phyloP scores from a whole-genome alignment of 495 filamentous ascomycete genomes.

The Halenospora varia region DNA sequence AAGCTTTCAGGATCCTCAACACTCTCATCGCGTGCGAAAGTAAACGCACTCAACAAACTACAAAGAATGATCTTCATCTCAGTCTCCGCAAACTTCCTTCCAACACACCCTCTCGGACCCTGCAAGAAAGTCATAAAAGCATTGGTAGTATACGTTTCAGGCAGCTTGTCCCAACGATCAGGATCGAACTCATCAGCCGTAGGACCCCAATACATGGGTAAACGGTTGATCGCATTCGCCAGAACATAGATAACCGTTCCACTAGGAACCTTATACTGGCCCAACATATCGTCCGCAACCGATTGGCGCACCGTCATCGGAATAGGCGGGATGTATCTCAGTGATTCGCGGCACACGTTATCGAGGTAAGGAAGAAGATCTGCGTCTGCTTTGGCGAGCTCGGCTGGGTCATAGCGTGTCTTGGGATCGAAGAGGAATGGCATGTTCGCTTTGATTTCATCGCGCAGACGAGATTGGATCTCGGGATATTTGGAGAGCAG shows the following conservation, averaged over 20 bases:
- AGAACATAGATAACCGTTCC: conserved; percentile 46
- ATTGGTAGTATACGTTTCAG: conserved; percentile 32
- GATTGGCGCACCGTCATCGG: conserved; percentile 54
- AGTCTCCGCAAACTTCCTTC: conserved; percentile 74
- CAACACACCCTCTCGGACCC: conserved; percentile 42
- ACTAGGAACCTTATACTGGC: conserved; percentile 35
- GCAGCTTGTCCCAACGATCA: conserved; percentile 18
- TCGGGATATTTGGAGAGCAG: conserved; percentile 41
- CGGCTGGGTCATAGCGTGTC: conserved; percentile 29
- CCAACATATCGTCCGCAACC: conserved; percentile 53
- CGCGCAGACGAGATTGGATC: conserved; percentile 42
- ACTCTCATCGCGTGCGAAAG: conserved; percentile 28
- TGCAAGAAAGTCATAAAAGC: conserved; percentile 43
- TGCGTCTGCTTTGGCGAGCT: conserved; percentile 48
- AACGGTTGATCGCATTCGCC: conserved; percentile 43
- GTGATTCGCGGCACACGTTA: conserved; percentile 37
- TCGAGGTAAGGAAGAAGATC: conserved; percentile 29
- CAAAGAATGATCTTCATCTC: conserved; percentile 73
- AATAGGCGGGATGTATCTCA: conserved; percentile 33
- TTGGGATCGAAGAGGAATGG: conserved; percentile 37
- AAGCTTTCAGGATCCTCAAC: conserved; percentile 43
- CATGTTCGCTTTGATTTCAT: conserved; percentile 53
- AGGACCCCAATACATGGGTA: conserved; percentile 32
- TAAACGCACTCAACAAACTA: conserved; percentile 17
- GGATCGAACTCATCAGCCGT: conserved; percentile 32